Evolutionary conservation across 1,284 basidiomycete genomes (phyloP).

Genomic region (Phylloporus sp.): DNA sequence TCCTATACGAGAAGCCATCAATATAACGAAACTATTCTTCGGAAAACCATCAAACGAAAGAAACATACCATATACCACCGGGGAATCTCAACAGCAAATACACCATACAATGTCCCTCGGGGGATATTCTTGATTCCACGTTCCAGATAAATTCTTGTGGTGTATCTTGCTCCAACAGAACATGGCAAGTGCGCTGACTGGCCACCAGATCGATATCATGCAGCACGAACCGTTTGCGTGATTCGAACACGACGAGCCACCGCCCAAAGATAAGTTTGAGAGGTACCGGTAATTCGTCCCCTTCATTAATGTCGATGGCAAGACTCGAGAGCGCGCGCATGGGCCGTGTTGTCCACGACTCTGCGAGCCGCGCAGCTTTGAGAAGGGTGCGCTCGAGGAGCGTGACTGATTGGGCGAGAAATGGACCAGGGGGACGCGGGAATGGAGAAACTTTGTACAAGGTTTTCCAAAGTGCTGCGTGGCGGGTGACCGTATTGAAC

Average conservation of each 20-base stretch:
- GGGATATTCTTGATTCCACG: no score
- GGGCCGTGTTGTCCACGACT: constrained; percentile 10
- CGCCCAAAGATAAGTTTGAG: constrained; percentile 6
- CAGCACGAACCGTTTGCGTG: not conserved
- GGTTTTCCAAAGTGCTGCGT: no score
- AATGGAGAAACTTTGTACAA: no score
- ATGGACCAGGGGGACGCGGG: no score
- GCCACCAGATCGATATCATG: not conserved
- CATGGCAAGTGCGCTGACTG: no score
- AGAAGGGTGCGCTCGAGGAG: constrained; percentile 2
- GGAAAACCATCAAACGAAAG: not conserved
- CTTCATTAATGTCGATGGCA: not conserved
- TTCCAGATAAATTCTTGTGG: no score
- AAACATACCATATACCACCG: not conserved
- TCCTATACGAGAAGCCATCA: not conserved
- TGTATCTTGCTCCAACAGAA: not conserved
- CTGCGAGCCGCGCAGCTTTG: constrained; percentile 2
- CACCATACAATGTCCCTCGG: not conserved
- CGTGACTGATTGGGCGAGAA: not conserved
- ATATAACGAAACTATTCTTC: not conserved
- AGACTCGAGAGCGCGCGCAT: not conserved
- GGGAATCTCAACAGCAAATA: not conserved
- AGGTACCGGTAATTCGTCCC: no score
- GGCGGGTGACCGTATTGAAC: no score
- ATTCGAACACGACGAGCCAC: constrained; percentile 5